A percentile compares a stretch with the other conserved stretches of the same genome.
Conservation (phyloP, 1,284 basidiomycete genomes). For the Porogramme epimiltina region DNA sequence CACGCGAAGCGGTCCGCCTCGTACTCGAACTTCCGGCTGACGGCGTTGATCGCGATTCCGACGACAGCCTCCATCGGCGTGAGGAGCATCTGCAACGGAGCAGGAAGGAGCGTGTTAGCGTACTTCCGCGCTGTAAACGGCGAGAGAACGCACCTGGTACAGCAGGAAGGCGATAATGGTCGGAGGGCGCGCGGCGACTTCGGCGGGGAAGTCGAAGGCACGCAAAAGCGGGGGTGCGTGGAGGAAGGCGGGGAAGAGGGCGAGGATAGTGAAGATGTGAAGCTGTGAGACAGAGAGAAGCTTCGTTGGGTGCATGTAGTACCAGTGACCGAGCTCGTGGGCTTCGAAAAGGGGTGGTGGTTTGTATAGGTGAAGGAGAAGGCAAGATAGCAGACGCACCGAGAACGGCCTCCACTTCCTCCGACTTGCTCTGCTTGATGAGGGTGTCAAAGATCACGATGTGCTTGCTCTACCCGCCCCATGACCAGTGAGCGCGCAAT, state of each 20-base stretch:
- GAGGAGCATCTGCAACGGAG: constrained; percentile 65
- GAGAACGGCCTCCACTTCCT: constrained; percentile 89
- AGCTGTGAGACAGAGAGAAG: constrained; percentile 85
- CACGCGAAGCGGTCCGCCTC: constrained; percentile 86
- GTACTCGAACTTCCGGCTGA: constrained; percentile 87
- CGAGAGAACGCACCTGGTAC: constrained; percentile 61
- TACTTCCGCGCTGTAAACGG: too few relatives aligned
- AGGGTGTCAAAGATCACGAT: constrained; percentile 98
- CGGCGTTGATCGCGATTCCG: constrained; percentile 75
- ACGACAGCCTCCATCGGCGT: constrained; percentile 83
- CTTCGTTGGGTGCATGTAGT: constrained; percentile 86
- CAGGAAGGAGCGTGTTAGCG: neutral
- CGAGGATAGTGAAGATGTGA: constrained; percentile 86
- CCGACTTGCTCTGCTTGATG: constrained; percentile 85
- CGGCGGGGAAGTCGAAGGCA: constrained; percentile 84
- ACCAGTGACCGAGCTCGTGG: constrained; percentile 97
- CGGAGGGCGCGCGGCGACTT: constrained; percentile 70
- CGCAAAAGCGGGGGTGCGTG: constrained; percentile 82
- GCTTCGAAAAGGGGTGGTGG: constrained; percentile 38
- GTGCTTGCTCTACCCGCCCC: constrained; percentile 67
- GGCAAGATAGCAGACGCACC: constrained; percentile 31
- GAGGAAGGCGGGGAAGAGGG: constrained; percentile 91
- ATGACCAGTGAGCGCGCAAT: neutral
- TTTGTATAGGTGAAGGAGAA: neutral
- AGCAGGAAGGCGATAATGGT: constrained; percentile 89